Percentiles rank a stretch among this genome's conserved stretches.
Evolutionary conservation across 139 green algal species (phyloP).

Genomic region (Helicosporidium sp.): DNA sequence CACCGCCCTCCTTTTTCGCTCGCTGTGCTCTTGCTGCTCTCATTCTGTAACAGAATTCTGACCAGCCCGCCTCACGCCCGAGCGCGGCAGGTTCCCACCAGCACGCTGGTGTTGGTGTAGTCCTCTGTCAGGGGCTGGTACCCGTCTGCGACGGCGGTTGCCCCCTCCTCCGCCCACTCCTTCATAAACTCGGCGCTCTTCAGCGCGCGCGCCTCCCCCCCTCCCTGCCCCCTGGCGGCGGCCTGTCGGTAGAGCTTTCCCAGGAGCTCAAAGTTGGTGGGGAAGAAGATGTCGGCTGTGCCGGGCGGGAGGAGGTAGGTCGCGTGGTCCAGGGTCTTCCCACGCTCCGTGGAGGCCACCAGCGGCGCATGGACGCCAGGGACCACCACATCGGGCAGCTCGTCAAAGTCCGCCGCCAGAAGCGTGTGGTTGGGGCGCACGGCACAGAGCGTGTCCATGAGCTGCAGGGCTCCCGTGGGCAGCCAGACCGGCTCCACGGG

Average conservation of each 20-base stretch:
- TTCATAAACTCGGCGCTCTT: slow-evolving; percentile 33
- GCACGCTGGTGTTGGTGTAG: slow-evolving; percentile 58
- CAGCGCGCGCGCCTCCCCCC: neutral
- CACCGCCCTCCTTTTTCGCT: no score
- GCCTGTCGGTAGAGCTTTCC: slow-evolving; percentile 24
- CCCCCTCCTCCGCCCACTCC: slow-evolving; percentile 15
- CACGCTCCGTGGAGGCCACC: slow-evolving; percentile 41
- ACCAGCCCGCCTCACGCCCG: no score
- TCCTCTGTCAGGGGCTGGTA: slow-evolving; percentile 76
- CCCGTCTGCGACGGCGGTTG: slow-evolving; percentile 25
- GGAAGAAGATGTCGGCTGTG: slow-evolving; percentile 75
- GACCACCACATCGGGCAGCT: slow-evolving; percentile 52
- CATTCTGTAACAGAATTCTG: no score
- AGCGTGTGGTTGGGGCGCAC: slow-evolving; percentile 46
- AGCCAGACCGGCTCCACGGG: slow-evolving; percentile 28
- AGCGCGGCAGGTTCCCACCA: slow-evolving; percentile 15
- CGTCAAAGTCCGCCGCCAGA: slow-evolving; percentile 64
- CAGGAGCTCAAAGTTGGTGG: slow-evolving; percentile 59
- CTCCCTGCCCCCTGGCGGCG: neutral
- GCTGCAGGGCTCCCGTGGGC: slow-evolving; percentile 36
- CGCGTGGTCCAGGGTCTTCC: slow-evolving; percentile 28
- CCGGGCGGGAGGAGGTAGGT: slow-evolving; percentile 29
- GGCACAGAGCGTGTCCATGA: slow-evolving; percentile 48
- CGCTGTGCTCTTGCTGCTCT: no score
- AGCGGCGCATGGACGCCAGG: slow-evolving; percentile 51